Evolutionary conservation across 1,139 yeast genomes (phyloP), one percentile per base, ranked within the genome.

Genomic region (Saccharomyces hybrid): DNA sequence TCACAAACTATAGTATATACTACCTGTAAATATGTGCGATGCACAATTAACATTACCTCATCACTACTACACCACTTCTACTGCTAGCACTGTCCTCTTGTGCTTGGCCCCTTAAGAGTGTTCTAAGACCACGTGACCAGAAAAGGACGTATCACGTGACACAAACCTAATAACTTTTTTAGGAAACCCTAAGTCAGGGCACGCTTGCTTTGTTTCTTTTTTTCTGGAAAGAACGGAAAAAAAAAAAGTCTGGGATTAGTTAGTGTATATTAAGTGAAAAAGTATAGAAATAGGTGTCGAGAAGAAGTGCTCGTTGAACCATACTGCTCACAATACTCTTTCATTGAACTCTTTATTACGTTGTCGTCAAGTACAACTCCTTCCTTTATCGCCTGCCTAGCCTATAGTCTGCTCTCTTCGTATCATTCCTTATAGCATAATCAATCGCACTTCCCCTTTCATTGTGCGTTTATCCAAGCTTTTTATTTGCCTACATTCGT

Each of bases 51-150:
- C n/a, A 29, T 29, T 29, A 29, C n/a, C n/a, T 11, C 32, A 29
- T 49, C 3, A 49, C 48, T 38, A 63, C 55, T 38, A 52, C 55
- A 49, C 48, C 32, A 63, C 55, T 38, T 52, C 55, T 31, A 56
- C 60, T 11, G 57, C 62, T 5, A 59, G 57, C 27, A 58, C 52
- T 28, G 62, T 58, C 50, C 56, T 58, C 11, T 59, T 59, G 41
- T n/a, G n/a, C 13, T 11, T 4, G 25, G n/a, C 26, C 44, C 44
- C 44, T 9, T 38, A 14, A 14, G 14, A 34, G 16, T 14, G 44
- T 5, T 19, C 3, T 4, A 19, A 38, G 13, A 16, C n/a, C 42
- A 34, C 42, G 42, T 34, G 41, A 34, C 23, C 41, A 14, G 13
- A 14, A 14, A 13, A 32, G 16, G 3, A 14, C 19, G n/a, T 14